Base-by-base conservation (phyloP, 768 basidiomycete genomes). In the Mycena rosella region DNA sequence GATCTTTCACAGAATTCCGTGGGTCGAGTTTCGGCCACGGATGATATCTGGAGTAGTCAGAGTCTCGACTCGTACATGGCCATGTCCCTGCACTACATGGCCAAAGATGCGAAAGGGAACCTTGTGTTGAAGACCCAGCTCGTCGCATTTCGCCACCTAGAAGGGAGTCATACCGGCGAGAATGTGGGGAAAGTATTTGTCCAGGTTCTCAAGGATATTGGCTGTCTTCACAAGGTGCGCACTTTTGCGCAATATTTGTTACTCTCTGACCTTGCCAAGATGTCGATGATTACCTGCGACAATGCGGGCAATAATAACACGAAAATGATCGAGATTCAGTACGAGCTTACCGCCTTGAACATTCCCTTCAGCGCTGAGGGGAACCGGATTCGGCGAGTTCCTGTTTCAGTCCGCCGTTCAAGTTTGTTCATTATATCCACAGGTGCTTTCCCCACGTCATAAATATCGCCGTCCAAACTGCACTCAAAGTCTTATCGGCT, bases 221-320 rank as follows among this genome's bases (percentile, higher is more conserved):
- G 47, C 17, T 58, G 57, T 13, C 18, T 53, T 27, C 40, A 63
- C 29, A 54, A 55, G n/a, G 64, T 72, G 34, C n/a, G 30, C 22
- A 5, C 44, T 53, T 30, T 26, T 54, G 13, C 17, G 40, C 30
- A 3, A 34, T 32, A 24, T 55, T 18, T 17, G 20, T 32, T 40
- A 40, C 14, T 26, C 30, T 17, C 36, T 56, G 17, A 26, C 15
- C 10, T 4, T 8, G 20, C 3, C 7, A 6, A 76, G 75, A 71
- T 74, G 36, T 65, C 72, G 15, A 73, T 74, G 63, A 71, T 74
- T 22, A 78, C 77, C 2, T 61, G 76, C 20, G 76, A 78, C 49
- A 79, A 78, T 45, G 72, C 75, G 4, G 66, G 69, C 2, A 79
- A 79, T 34, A 73, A 74, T 57, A 64, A 74, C 20, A 69, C 74